Conservation (phyloP, 2,329 filamentous ascomycete species). For the Paracoccidioides lutzii region DNA sequence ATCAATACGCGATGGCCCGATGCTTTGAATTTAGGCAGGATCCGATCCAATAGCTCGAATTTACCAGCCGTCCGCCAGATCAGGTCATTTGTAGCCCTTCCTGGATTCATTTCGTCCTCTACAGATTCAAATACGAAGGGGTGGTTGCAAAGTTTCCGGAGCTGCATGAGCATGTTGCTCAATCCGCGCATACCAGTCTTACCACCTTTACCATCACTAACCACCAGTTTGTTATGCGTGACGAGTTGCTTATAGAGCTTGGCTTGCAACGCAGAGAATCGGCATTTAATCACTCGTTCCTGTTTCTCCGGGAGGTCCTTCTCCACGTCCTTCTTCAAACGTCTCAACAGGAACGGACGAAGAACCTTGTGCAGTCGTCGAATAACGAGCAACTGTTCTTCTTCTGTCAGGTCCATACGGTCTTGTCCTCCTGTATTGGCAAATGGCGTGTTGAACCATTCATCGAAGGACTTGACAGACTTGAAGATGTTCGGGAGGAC, state of each 20-base stretch:
- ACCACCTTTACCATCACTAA: constrained; percentile 88
- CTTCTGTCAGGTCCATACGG: constrained; percentile 98
- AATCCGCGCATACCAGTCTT: constrained; percentile 88
- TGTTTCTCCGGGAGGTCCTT: constrained; percentile 98
- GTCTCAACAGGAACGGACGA: constrained; percentile 89
- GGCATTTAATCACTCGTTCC: constrained; percentile 98
- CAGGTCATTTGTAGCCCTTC: constrained; percentile 75
- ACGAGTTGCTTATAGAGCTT: constrained; percentile 97
- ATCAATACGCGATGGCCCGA: constrained; percentile 93
- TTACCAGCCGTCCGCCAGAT: constrained; percentile 94
- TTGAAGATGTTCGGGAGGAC: constrained; percentile 98
- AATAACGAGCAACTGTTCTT: constrained; percentile 98
- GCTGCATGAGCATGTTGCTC: constrained; percentile 99
- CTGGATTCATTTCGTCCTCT: constrained; percentile 94
- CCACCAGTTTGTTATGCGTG: constrained; percentile 84
- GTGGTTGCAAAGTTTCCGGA: constrained; percentile 97
- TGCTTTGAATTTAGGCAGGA: constrained; percentile 83
- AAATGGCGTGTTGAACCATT: constrained; percentile 99
- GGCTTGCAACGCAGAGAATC: constrained; percentile 85
- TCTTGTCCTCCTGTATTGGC: constrained; percentile 96
- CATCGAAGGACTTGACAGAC: constrained; percentile 94
- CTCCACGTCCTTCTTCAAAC: constrained; percentile 98
- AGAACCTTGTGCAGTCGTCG: constrained; percentile 96
- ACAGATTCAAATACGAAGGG: constrained; percentile 98
- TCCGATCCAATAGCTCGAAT: constrained; percentile 85